Conservation (phyloP, 2,329 filamentous ascomycete species). For the Chaetomiaceae sp. region DNA sequence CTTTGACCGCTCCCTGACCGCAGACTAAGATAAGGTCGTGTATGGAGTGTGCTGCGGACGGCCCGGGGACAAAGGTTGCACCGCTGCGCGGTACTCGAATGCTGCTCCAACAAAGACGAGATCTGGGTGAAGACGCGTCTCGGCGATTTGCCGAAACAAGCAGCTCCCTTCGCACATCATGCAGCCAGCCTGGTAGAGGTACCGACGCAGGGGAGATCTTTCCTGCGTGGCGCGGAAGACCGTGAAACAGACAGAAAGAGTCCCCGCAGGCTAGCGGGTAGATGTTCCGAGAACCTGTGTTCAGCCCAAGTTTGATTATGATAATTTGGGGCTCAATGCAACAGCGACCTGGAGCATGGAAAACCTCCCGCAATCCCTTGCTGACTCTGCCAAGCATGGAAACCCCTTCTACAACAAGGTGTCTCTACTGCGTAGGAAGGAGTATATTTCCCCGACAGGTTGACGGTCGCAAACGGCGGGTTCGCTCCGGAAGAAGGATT, state of each 20-base stretch:
- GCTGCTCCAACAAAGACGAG: background rate
- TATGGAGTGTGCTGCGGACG: too few relatives aligned
- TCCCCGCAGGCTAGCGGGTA: background rate
- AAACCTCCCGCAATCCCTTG: background rate
- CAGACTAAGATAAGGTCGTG: too few relatives aligned
- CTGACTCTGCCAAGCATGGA: background rate
- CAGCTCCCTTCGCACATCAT: constrained; percentile 14
- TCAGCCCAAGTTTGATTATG: constrained; percentile 12
- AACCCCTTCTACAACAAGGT: background rate
- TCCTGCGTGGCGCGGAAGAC: background rate
- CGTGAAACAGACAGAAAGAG: background rate
- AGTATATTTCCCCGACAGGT: too few relatives aligned
- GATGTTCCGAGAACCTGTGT: background rate
- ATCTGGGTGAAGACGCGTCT: constrained; percentile 2
- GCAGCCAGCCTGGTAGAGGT: constrained; percentile 8
- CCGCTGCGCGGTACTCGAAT: background rate
- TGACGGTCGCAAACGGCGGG: too few relatives aligned
- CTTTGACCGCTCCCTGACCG: too few relatives aligned
- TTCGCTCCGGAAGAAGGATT: too few relatives aligned
- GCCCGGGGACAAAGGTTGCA: too few relatives aligned
- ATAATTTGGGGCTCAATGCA: constrained; percentile 19
- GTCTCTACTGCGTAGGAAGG: too few relatives aligned
- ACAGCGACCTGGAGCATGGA: background rate
- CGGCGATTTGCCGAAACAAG: constrained; percentile 19
- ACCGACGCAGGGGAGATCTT: background rate